Percentiles rank a stretch among this genome's conserved stretches.
Evolutionary conservation across 169 alveolate species (phyloP).

Genomic region (Blepharisma undulans): DNA sequence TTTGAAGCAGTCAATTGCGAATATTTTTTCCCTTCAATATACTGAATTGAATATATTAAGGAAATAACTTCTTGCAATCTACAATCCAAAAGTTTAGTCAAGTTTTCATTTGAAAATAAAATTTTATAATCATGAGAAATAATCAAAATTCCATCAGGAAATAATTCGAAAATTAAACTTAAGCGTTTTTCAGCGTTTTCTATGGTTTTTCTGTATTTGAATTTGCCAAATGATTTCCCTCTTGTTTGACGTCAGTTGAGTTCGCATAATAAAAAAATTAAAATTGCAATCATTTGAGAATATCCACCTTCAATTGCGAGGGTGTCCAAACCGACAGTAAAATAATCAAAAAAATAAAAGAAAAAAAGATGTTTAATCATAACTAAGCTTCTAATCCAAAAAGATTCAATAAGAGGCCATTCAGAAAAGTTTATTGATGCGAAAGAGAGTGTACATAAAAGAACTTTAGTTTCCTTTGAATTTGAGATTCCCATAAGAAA

Average conservation of each 20-base stretch:
- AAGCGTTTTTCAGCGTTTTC: neutral
- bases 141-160: constrained; percentile 7
- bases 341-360: neutral
- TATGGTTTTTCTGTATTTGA: neutral
- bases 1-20: neutral
- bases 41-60: neutral
- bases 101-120: neutral
- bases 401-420: neutral
- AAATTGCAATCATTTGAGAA: neutral
- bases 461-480: neutral
- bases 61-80: neutral
- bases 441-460: neutral
- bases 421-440: neutral
- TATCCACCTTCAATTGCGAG: neutral
- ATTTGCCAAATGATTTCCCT: neutral
- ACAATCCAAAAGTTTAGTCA: neutral
- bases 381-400: neutral
- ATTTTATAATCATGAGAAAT: neutral
- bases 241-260: neutral
- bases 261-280: neutral
- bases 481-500: neutral
- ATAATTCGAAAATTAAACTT: neutral
- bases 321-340: neutral
- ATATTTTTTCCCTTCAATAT: neutral
- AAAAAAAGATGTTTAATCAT: neutral